phyloP scores from a whole-genome alignment of 2,329 filamentous ascomycete genomes.

The Exophiala lecanii-corni region DNA sequence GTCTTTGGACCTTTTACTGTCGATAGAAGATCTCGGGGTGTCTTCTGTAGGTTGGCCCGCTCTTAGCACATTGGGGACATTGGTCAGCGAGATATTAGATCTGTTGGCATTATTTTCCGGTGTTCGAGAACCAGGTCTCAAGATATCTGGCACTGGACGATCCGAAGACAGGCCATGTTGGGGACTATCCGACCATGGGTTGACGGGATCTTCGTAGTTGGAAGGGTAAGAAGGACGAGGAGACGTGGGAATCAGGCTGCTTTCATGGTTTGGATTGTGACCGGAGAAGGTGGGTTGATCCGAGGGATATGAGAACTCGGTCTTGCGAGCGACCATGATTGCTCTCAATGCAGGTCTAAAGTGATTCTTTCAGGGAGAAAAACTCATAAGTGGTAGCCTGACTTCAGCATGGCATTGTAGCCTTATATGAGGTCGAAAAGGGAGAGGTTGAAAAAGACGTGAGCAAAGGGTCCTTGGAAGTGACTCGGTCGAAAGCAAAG shows the following conservation, averaged over 20 bases:
- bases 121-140: slow-evolving; percentile 12
- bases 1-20: slow-evolving; percentile 26
- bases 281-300: slow-evolving; percentile 11
- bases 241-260: slow-evolving; percentile 13
- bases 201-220: slow-evolving; percentile 21
- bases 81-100: slow-evolving; percentile 3
- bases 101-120: background rate
- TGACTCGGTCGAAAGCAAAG: background rate
- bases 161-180: slow-evolving; percentile 10
- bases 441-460: no score
- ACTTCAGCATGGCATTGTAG: background rate
- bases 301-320: slow-evolving; percentile 17
- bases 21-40: slow-evolving; percentile 26
- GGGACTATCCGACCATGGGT: slow-evolving; percentile 25
- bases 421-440: background rate
- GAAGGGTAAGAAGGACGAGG: background rate
- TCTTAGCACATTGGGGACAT: slow-evolving; percentile 22
- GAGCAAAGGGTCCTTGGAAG: no score
- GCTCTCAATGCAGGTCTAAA: no score
- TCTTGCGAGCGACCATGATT: slow-evolving; percentile 22
- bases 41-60: slow-evolving; percentile 23
- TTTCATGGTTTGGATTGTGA: slow-evolving; percentile 2
- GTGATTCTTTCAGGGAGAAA: background rate
- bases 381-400: slow-evolving; percentile 1
- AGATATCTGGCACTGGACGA: slow-evolving; percentile 19